These are phyloP conservation scores for Elsinoe australis DNA, from an alignment of 2,329 filamentous ascomycete genomes.

Conservation along the genomic window DNA sequence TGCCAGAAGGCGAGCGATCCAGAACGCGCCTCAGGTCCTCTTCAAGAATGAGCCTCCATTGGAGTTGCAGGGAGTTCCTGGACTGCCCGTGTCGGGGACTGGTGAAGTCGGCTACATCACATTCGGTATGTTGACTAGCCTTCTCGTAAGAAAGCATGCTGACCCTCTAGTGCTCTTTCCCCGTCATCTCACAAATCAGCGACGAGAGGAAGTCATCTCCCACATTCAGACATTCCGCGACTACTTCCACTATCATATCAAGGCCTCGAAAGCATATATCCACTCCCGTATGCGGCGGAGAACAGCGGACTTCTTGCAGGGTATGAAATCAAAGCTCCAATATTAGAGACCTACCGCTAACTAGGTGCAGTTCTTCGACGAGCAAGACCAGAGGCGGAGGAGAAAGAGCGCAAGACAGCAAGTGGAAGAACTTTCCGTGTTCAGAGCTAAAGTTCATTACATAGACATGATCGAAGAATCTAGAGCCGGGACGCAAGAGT, in stretches of 20 bases:
- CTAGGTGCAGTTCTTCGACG: conserved; percentile 72
- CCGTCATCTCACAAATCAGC: conserved; percentile 81
- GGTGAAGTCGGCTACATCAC: conserved; percentile 96
- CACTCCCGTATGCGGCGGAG: conserved; percentile 96
- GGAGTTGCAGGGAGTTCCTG: conserved; percentile 78
- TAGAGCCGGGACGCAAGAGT: background rate
- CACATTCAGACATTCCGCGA: conserved; percentile 99
- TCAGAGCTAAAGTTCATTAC: conserved; percentile 35
- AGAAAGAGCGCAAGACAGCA: conserved; percentile 96
- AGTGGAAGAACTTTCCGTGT: conserved; percentile 85
- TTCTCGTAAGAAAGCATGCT: conserved; percentile 18
- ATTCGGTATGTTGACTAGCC: conserved; percentile 60
- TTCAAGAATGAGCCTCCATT: conserved; percentile 92
- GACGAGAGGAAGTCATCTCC: conserved; percentile 90
- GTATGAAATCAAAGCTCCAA: conserved; percentile 42
- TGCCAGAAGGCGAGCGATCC: conserved; percentile 85
- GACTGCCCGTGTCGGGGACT: conserved; percentile 65
- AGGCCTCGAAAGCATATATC: conserved; percentile 98
- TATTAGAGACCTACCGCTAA: background rate
- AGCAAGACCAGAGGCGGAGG: conserved; percentile 89
- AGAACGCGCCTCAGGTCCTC: conserved; percentile 95
- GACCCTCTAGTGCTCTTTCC: conserved; percentile 72
- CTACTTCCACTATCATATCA: conserved; percentile 99
- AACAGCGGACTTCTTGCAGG: conserved; percentile 96
- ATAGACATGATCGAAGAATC: conserved; percentile 6